Evolutionary conservation across 2,329 filamentous ascomycete species (phyloP).

Genomic region (Epichloe typhina): DNA sequence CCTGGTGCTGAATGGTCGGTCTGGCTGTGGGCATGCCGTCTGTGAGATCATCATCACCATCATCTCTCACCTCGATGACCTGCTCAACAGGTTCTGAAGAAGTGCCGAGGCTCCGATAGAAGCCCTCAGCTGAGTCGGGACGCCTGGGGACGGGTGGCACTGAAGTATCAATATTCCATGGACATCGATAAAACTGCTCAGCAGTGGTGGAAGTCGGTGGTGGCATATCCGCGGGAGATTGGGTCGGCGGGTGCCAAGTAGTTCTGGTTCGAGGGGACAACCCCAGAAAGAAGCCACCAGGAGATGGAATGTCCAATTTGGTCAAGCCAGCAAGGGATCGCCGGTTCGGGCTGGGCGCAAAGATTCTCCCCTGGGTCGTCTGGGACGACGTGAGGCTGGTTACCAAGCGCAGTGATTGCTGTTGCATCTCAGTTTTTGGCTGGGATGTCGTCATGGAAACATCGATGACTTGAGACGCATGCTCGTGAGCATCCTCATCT

Average conservation of each 20-base stretch:
- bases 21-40: conserved; percentile 57
- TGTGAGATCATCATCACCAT: conserved; percentile 30
- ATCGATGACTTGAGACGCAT: conserved; percentile 30
- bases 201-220: conserved; percentile 82
- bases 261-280: conserved; percentile 62
- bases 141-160: conserved; percentile 22
- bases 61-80: conserved; percentile 42
- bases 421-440: conserved; percentile 31
- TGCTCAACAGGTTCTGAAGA: conserved; percentile 47
- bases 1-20: conserved; percentile 24
- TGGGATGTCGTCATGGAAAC: conserved; percentile 19
- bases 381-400: conserved; percentile 24
- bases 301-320: conserved; percentile 77
- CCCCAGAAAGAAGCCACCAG: conserved; percentile 81
- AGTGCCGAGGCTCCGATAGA: conserved; percentile 24
- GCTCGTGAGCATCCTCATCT: conserved; percentile 41
- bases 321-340: conserved; percentile 61
- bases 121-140: conserved; percentile 25
- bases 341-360: conserved; percentile 21
- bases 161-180: conserved; percentile 48
- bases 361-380: conserved; percentile 9
- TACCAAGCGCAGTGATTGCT: conserved; percentile 36
- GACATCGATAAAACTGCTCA: conserved; percentile 78
- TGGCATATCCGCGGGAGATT: conserved; percentile 37
- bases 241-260: conserved; percentile 61